Percentiles rank a stretch among this genome's conserved stretches.
Evolutionary conservation across 768 basidiomycete species (phyloP).

Genomic region (Hortiboletus campestris): DNA sequence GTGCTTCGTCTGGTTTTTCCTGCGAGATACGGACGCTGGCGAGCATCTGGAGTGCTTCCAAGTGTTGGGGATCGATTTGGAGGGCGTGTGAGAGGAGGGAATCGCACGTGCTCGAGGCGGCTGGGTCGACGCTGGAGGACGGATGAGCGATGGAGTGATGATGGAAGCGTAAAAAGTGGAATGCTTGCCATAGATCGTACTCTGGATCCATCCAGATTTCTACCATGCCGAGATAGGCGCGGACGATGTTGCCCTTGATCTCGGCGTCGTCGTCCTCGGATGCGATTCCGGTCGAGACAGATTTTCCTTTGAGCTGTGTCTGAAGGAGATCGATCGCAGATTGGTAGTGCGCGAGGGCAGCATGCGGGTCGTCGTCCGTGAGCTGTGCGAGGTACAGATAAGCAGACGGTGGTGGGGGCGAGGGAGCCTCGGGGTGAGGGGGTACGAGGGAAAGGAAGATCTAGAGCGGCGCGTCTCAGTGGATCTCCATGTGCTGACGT

Average conservation of each 20-base stretch:
- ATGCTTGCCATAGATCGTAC: conserved; percentile 77
- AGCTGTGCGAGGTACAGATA: conserved; percentile 90
- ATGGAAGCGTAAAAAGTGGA: not conserved
- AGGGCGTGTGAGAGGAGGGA: conserved; percentile 71
- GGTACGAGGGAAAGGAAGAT: conserved; percentile 61
- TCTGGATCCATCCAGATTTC: conserved; percentile 96
- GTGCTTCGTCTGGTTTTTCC: conserved; percentile 76
- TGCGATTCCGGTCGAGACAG: conserved; percentile 38
- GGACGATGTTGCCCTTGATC: conserved; percentile 64
- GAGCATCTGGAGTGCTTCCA: conserved; percentile 76
- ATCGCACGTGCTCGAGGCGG: conserved; percentile 82
- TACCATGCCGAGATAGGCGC: conserved; percentile 83
- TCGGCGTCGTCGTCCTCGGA: conserved; percentile 43
- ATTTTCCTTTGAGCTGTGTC: conserved; percentile 73
- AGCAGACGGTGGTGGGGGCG: conserved; percentile 67
- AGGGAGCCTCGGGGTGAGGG: conserved; percentile 56
- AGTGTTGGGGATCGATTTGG: conserved; percentile 67
- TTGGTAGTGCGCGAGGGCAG: conserved; percentile 74
- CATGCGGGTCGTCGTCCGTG: conserved; percentile 69
- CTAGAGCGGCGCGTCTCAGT: conserved; percentile 35
- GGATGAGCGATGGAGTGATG: not conserved
- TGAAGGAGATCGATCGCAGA: conserved; percentile 73
- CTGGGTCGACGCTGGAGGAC: conserved; percentile 65
- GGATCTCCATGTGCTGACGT: not conserved
- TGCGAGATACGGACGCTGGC: conserved; percentile 91